Percentiles rank a stretch among this genome's conserved stretches.
Conservation (phyloP, 2,329 filamentous ascomycete species). For the Volutella citrinella region DNA sequence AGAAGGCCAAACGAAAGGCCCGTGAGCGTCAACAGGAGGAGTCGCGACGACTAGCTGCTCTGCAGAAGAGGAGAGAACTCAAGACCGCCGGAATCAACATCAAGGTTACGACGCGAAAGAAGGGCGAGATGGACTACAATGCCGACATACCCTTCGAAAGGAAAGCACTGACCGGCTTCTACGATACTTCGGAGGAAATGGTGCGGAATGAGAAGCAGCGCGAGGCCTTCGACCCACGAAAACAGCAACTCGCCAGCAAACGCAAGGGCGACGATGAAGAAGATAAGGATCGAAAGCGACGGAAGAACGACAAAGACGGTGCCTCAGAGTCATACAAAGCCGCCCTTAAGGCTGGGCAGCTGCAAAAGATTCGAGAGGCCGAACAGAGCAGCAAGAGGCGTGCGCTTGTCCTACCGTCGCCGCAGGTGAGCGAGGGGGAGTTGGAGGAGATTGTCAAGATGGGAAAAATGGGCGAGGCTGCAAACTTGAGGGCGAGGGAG, state of each 20-base stretch:
- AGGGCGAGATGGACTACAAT: conserved; percentile 99
- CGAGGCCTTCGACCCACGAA: conserved; percentile 84
- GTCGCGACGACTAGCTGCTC: conserved; percentile 79
- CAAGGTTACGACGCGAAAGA: conserved; percentile 86
- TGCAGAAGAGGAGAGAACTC: conserved; percentile 94
- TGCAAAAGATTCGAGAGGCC: conserved; percentile 92
- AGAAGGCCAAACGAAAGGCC: conserved; percentile 98
- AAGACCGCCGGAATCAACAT: conserved; percentile 99
- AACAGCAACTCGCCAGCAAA: conserved; percentile 87
- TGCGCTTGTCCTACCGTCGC: conserved; percentile 76
- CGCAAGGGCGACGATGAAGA: conserved; percentile 93
- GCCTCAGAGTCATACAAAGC: conserved; percentile 79
- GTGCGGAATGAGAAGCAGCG: conserved; percentile 78
- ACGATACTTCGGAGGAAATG: conserved; percentile 85
- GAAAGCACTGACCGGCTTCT: conserved; percentile 83
- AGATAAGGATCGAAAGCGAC: conserved; percentile 74
- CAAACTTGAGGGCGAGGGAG: conserved; percentile 69
- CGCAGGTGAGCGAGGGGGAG: conserved; percentile 89
- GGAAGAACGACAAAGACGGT: conserved; percentile 83
- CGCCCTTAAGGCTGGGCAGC: conserved; percentile 87
- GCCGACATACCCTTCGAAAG: conserved; percentile 98
- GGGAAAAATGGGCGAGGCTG: conserved; percentile 89
- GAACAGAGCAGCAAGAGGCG: conserved; percentile 95
- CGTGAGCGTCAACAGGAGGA: conserved; percentile 94
- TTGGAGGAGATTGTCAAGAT: conserved; percentile 98